These are phyloP conservation scores for Malassezia yamatoensis DNA, from an alignment of 1,284 basidiomycete species.

Conservation along the genomic window DNA sequence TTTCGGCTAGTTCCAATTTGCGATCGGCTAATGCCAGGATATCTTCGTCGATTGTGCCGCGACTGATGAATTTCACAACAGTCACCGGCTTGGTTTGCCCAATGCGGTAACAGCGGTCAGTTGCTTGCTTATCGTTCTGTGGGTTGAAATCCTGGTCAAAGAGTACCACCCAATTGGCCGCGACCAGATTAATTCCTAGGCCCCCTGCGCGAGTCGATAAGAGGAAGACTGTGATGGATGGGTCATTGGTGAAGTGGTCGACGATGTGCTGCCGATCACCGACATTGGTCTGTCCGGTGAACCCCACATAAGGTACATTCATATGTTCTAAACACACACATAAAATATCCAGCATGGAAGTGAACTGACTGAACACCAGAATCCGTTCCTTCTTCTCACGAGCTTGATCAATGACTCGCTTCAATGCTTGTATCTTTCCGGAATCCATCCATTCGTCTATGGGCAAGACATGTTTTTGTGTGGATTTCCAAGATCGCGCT, in stretches of 20 bases:
- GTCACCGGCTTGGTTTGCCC: slow-evolving; percentile 79
- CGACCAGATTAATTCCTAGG: slow-evolving; percentile 51
- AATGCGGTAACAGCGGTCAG: slow-evolving; percentile 95
- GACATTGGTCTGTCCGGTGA: slow-evolving; percentile 89
- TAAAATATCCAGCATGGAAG: slow-evolving; percentile 57
- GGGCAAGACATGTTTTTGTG: slow-evolving; percentile 63
- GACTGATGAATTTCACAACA: slow-evolving; percentile 85
- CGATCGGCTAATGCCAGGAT: slow-evolving; percentile 31
- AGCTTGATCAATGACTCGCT: slow-evolving; percentile 65
- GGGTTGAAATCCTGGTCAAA: slow-evolving; percentile 75
- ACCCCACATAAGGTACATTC: slow-evolving; percentile 68
- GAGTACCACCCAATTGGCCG: slow-evolving; percentile 60
- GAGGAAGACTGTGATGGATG: slow-evolving; percentile 80
- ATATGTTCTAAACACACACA: slow-evolving; percentile 70
- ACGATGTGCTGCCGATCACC: slow-evolving; percentile 85
- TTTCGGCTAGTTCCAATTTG: slow-evolving; percentile 40
- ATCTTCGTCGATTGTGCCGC: slow-evolving; percentile 68
- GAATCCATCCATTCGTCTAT: slow-evolving; percentile 72
- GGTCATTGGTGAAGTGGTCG: slow-evolving; percentile 91
- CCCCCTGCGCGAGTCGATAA: slow-evolving; percentile 85
- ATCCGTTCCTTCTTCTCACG: slow-evolving; percentile 65
- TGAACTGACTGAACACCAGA: slow-evolving; percentile 75
- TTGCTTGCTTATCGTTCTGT: slow-evolving; percentile 78
- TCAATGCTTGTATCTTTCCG: slow-evolving; percentile 72
- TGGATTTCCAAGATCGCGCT: slow-evolving; percentile 15